A percentile compares a stretch with the other conserved stretches of the same genome.
These are phyloP conservation scores for Coelastrella sp. DNA, from an alignment of 139 green algal genomes.

Conservation along the genomic window DNA sequence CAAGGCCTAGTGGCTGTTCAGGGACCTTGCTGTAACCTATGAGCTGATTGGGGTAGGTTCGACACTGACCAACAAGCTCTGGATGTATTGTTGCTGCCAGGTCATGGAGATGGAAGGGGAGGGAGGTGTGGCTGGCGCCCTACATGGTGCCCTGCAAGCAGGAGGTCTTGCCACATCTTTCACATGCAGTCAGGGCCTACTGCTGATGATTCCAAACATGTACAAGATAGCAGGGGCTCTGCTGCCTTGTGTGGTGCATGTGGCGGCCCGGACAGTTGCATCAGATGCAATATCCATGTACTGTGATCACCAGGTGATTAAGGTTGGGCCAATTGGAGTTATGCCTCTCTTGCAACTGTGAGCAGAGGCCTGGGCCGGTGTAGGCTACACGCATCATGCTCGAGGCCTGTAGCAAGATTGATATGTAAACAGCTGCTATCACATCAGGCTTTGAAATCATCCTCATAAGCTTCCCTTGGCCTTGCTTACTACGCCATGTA, in stretches of 20 bases:
- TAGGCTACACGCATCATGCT: too few species aligned
- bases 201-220: conserved; percentile 75
- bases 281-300: conserved; percentile 69
- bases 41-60: too few species aligned
- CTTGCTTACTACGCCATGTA: background rate
- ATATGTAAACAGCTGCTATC: too few species aligned
- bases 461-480: background rate
- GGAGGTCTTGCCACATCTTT: conserved; percentile 69
- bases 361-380: too few species aligned
- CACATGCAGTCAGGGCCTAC: conserved; percentile 70
- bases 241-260: conserved; percentile 69
- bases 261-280: conserved; percentile 62
- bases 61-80: too few species aligned
- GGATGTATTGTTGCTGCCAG: background rate
- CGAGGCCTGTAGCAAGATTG: too few species aligned
- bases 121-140: conserved; percentile 61
- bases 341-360: too few species aligned
- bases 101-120: conserved; percentile 67
- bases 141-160: conserved; percentile 67
- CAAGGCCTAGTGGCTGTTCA: too few species aligned
- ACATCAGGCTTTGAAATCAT: background rate
- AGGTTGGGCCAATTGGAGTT: too few species aligned
- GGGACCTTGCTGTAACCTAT: too few species aligned
- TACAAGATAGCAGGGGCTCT: conserved; percentile 74
- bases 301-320: conserved; percentile 64